Percentiles rank a stretch among this genome's conserved stretches.
Evolutionary conservation across 164 flowering plant genomes (phyloP).

Genomic region (Nymphaea thermarum): DNA sequence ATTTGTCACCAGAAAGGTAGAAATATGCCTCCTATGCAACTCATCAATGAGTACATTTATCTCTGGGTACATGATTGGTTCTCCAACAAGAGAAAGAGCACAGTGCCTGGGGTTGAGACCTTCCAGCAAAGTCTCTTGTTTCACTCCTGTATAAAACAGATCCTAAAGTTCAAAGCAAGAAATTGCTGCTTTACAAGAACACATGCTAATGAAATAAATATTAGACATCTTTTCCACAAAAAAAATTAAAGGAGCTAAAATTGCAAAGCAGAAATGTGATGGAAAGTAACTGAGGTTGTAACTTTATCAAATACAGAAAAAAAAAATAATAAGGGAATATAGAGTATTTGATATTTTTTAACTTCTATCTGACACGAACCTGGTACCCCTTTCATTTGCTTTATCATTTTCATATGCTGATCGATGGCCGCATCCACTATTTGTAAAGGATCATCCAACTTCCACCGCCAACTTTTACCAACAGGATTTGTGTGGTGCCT

Average conservation of each 20-base stretch:
- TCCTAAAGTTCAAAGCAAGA: too few relatives aligned
- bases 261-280: too few relatives aligned
- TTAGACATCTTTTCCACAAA: too few relatives aligned
- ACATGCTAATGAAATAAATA: too few relatives aligned
- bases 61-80: constrained; percentile 99
- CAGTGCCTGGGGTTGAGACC: constrained; percentile 94
- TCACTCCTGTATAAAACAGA: constrained; percentile 48
- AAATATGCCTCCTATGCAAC: constrained; percentile 72
- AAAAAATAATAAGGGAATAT: not conserved
- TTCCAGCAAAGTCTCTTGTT: constrained; percentile 56
- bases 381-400: constrained; percentile 99
- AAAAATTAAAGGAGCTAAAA: too few relatives aligned
- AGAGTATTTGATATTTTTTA: not conserved
- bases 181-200: too few relatives aligned
- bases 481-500: constrained; percentile 99
- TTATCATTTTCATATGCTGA: constrained; percentile 81
- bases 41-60: constrained; percentile 86
- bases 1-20: constrained; percentile 96
- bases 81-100: constrained; percentile 98
- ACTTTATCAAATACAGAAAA: too few relatives aligned
- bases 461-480: constrained; percentile 97
- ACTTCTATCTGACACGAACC: constrained; percentile 26
- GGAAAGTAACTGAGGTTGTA: too few relatives aligned
- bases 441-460: constrained; percentile 89
- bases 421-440: constrained; percentile 87